phyloP scores from a whole-genome alignment of 768 basidiomycete genomes.

The Psilocybe cubensis region DNA sequence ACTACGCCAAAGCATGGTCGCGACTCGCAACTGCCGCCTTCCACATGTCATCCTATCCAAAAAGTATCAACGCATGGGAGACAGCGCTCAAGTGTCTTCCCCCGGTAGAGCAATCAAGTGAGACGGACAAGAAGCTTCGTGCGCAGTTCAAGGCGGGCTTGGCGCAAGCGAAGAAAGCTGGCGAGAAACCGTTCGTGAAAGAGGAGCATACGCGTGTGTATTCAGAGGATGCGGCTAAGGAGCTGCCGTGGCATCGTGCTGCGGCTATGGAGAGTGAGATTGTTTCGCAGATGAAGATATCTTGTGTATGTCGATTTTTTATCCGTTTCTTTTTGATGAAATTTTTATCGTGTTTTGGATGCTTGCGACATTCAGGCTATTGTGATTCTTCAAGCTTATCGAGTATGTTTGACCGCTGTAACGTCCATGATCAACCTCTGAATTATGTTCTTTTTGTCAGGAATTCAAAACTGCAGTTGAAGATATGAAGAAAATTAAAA shows the following conservation, averaged over 20 bases:
- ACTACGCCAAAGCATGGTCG: constrained; percentile 29
- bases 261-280: not conserved
- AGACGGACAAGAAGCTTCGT: constrained; percentile 35
- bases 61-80: constrained; percentile 30
- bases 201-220: not conserved
- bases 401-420: constrained; percentile 17
- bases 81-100: constrained; percentile 35
- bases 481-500: constrained; percentile 24
- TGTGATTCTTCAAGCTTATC: constrained; percentile 34
- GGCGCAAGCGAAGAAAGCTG: constrained; percentile 19
- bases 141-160: constrained; percentile 35
- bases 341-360: not conserved
- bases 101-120: constrained; percentile 22
- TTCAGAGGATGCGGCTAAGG: not conserved
- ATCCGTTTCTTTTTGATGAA: not conserved
- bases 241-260: not conserved
- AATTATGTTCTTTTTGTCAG: constrained; percentile 11
- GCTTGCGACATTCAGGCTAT: constrained; percentile 28
- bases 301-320: constrained; percentile 12
- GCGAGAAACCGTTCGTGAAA: too few relatives aligned
- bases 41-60: constrained; percentile 26
- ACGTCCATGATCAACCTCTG: not conserved
- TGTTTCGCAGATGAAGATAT: not conserved
- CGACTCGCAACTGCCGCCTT: constrained; percentile 38
- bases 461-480: constrained; percentile 33